phyloP scores from a whole-genome alignment of 208 protist species.

The Acanthamoeba healyi region DNA sequence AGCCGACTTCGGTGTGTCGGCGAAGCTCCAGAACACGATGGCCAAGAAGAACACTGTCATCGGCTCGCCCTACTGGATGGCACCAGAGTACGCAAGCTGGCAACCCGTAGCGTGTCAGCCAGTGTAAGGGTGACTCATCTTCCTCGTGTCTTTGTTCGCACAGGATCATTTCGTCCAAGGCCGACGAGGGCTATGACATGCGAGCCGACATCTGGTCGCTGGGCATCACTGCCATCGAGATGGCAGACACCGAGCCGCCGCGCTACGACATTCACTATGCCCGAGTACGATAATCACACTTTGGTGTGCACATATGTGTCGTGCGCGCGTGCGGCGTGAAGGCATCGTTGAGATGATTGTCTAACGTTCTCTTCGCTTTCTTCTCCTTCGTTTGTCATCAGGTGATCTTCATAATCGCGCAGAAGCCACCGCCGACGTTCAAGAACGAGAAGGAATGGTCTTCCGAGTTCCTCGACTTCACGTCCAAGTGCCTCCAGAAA shows the following conservation, averaged over 20 bases:
- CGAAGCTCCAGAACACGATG: conserved; percentile 76
- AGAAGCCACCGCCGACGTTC: conserved; percentile 85
- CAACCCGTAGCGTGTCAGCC: background rate
- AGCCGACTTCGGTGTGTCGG: conserved; percentile 83
- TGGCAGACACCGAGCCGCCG: conserved; percentile 90
- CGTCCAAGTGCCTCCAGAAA: conserved; percentile 89
- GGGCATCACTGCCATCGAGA: conserved; percentile 93
- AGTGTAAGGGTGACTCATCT: background rate
- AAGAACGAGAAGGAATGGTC: conserved; percentile 83
- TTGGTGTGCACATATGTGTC: too few relatives aligned
- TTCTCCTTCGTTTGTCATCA: conserved; percentile 69
- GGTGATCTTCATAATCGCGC: conserved; percentile 92
- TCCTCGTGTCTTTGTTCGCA: background rate
- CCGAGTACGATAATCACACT: background rate
- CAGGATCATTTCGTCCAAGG: conserved; percentile 79
- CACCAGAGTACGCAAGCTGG: conserved; percentile 75
- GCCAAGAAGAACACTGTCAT: conserved; percentile 69
- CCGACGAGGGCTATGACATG: conserved; percentile 79
- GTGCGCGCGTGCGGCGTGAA: too few relatives aligned
- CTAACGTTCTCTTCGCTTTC: background rate
- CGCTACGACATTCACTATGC: conserved; percentile 86
- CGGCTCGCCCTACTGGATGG: conserved; percentile 86
- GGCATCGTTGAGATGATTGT: too few relatives aligned
- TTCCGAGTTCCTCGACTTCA: conserved; percentile 88
- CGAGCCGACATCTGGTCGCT: conserved; percentile 92